Evolutionary conservation across 176 grass and related monocot species (phyloP).

Genomic region (Luzula sylvatica): DNA sequence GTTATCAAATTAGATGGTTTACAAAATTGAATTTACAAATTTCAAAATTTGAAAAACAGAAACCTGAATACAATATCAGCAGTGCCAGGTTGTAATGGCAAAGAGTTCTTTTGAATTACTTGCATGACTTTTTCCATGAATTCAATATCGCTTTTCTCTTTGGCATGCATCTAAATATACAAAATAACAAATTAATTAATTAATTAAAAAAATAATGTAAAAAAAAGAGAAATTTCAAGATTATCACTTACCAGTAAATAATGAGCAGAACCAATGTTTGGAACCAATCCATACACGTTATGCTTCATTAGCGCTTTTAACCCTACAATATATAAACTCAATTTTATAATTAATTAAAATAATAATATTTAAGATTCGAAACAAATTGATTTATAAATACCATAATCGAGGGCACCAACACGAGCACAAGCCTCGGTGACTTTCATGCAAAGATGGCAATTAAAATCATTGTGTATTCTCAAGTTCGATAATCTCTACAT

Average conservation of each 20-base stretch:
- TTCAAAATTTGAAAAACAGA: neutral
- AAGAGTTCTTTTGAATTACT: constrained; percentile 39
- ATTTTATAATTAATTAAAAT: neutral
- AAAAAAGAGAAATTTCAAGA: neutral
- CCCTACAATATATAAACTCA: constrained; percentile 34
- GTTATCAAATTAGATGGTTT: too few relatives aligned
- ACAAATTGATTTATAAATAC: constrained; percentile 34
- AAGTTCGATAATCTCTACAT: constrained; percentile 83
- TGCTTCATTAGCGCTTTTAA: constrained; percentile 84
- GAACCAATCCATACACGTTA: constrained; percentile 85
- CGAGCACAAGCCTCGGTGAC: constrained; percentile 76
- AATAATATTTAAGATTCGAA: too few relatives aligned
- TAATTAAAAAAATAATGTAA: constrained; percentile 4
- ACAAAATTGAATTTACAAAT: too few relatives aligned
- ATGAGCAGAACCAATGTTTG: constrained; percentile 95
- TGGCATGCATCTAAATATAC: constrained; percentile 66
- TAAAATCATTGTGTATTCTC: constrained; percentile 90
- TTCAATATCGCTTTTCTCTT: constrained; percentile 59
- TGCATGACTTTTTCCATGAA: constrained; percentile 59
- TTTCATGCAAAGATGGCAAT: constrained; percentile 89
- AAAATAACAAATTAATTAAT: constrained; percentile 28
- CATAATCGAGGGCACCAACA: constrained; percentile 56
- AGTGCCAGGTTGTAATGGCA: constrained; percentile 76
- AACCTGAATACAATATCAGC: constrained; percentile 84
- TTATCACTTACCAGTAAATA: constrained; percentile 63